Evolutionary conservation across 345 rosid genomes (phyloP).

Genomic region (Gossypium stocksii): DNA sequence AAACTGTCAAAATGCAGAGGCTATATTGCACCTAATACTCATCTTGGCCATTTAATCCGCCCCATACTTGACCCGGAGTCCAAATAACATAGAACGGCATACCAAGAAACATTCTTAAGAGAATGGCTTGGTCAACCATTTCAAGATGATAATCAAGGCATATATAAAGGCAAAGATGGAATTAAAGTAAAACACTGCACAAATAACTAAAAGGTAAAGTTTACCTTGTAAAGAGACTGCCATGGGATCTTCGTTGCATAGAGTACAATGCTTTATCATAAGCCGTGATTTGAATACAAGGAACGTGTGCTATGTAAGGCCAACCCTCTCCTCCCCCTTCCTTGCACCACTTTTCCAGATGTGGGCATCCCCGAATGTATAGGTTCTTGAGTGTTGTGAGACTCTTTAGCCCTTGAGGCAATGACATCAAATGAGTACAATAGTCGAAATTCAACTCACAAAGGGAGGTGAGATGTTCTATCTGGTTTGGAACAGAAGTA

Average conservation of each 20-base stretch:
- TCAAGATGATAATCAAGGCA: neutral
- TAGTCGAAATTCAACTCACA: neutral
- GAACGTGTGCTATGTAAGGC: constrained; percentile 2
- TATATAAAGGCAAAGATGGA: neutral
- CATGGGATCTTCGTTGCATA: neutral
- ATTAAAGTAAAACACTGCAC: neutral
- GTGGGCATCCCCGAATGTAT: neutral
- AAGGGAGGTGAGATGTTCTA: constrained; percentile 5
- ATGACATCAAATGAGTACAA: neutral
- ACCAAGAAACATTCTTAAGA: neutral
- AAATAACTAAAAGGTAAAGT: neutral
- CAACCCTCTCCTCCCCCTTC: constrained; percentile 3
- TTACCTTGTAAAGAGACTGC: neutral
- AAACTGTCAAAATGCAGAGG: too few species aligned
- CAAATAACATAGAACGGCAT: neutral
- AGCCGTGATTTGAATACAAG: neutral
- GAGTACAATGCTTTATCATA: neutral
- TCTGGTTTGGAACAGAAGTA: neutral
- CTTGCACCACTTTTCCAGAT: neutral
- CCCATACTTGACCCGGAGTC: too few species aligned
- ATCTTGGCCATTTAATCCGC: too few species aligned
- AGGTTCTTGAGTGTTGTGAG: neutral
- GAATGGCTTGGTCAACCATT: neutral
- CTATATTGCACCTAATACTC: too few species aligned
- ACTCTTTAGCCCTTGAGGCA: constrained; percentile 5